These are phyloP conservation scores for Trichoderma polysporum DNA, from an alignment of 2,329 filamentous ascomycete genomes.

Conservation along the genomic window DNA sequence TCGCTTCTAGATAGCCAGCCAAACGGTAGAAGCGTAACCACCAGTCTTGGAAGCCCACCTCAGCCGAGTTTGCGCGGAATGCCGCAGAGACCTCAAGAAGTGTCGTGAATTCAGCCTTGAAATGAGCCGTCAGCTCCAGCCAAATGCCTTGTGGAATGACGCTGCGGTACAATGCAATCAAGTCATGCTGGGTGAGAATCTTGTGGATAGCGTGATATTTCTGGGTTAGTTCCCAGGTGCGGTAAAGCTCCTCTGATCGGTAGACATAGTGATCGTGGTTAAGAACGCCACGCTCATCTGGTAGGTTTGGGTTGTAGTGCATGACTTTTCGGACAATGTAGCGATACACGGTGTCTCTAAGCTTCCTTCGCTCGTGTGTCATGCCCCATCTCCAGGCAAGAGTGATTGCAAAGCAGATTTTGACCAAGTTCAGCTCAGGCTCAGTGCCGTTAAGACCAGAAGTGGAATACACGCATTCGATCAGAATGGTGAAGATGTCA, in stretches of 20 bases:
- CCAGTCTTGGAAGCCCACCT: conserved; percentile 16
- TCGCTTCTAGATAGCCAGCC: conserved; percentile 20
- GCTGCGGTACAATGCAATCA: conserved; percentile 19
- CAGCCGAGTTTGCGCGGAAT: background rate
- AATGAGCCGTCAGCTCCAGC: conserved; percentile 22
- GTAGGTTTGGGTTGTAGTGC: conserved; percentile 25
- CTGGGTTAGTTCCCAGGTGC: conserved; percentile 23
- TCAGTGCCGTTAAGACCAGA: conserved; percentile 27
- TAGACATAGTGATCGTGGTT: conserved; percentile 24
- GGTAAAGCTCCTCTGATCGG: conserved; percentile 30
- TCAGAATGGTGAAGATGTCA: conserved; percentile 27
- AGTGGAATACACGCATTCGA: conserved; percentile 22
- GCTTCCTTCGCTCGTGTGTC: conserved; percentile 23
- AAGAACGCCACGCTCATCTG: conserved; percentile 26
- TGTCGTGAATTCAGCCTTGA: conserved; percentile 16
- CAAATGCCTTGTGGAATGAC: conserved; percentile 21
- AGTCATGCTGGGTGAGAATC: background rate
- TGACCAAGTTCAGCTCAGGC: conserved; percentile 26
- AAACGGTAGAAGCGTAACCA: conserved; percentile 19
- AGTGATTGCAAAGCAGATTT: conserved; percentile 24
- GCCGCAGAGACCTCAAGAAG: conserved; percentile 10
- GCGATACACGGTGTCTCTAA: conserved; percentile 23
- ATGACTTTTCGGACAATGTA: conserved; percentile 29
- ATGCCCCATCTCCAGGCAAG: conserved; percentile 25
- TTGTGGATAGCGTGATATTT: background rate